Conservation (phyloP, 176 grass and related monocot genomes). For the Urochloa ruziziensis region DNA sequence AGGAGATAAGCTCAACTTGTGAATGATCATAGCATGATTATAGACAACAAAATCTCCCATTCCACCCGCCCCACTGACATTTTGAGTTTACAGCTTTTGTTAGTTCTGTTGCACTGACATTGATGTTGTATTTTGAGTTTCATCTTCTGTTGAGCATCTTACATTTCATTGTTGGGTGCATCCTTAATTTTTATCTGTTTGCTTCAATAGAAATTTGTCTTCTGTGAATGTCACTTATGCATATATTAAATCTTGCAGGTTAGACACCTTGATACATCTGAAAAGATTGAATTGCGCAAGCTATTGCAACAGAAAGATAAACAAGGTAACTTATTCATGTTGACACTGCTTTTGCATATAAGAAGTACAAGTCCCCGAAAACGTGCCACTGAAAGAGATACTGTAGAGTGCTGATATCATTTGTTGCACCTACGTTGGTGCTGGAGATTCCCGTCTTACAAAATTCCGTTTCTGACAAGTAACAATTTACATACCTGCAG, state of each 20-base stretch:
- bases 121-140: constrained; percentile 43
- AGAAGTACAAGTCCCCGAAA: constrained; percentile 98
- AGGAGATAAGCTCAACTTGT: neutral
- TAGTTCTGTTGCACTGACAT: neutral
- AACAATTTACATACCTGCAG: constrained; percentile 21
- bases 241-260: constrained; percentile 53
- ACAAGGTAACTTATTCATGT: constrained; percentile 61
- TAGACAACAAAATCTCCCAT: too few relatives aligned
- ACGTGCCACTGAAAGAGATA: constrained; percentile 97
- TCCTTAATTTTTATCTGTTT: constrained; percentile 15
- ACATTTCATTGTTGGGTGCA: constrained; percentile 97
- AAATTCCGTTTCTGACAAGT: constrained; percentile 99
- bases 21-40: too few relatives aligned
- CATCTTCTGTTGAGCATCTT: constrained; percentile 96
- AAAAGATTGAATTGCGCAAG: constrained; percentile 98
- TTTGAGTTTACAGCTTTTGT: neutral
- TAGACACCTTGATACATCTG: constrained; percentile 91
- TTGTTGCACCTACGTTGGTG: constrained; percentile 99
- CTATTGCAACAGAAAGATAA: constrained; percentile 94
- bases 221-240: neutral
- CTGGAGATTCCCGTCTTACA: constrained; percentile 90
- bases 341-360: constrained; percentile 60
- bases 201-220: constrained; percentile 2
- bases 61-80: neutral
- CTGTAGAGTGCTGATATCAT: constrained; percentile 98